These are phyloP conservation scores for Metarhizium humberi DNA, from an alignment of 2,329 filamentous ascomycete species.

Conservation along the genomic window DNA sequence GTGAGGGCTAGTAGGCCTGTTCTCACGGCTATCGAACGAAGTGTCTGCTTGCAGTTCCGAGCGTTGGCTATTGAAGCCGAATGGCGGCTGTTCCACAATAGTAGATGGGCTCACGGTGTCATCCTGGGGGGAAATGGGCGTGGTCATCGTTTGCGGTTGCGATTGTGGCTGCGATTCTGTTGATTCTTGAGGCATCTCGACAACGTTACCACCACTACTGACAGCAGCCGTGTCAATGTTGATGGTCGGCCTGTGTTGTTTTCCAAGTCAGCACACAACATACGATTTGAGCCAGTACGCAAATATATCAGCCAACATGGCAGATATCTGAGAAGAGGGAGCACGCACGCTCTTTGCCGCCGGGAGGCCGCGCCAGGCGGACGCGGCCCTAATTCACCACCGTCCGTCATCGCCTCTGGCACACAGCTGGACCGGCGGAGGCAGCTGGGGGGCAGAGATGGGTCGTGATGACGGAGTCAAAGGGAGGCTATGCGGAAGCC, in stretches of 20 bases:
- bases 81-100: constrained; percentile 20
- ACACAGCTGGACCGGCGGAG: constrained; percentile 11
- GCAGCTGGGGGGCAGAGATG: constrained; percentile 3
- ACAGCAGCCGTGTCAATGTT: constrained; percentile 43
- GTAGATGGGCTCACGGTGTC: constrained; percentile 31
- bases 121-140: constrained; percentile 28
- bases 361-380: constrained; percentile 11
- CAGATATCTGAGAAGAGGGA: background rate
- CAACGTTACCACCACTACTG: constrained; percentile 16
- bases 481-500: constrained; percentile 6
- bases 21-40: constrained; percentile 58
- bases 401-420: constrained; percentile 13
- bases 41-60: constrained; percentile 42
- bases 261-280: background rate
- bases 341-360: constrained; percentile 30
- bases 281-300: background rate
- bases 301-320: background rate
- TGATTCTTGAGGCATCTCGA: constrained; percentile 19
- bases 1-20: constrained; percentile 61
- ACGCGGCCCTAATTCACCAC: constrained; percentile 11
- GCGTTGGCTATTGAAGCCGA: constrained; percentile 15
- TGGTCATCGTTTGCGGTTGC: constrained; percentile 4
- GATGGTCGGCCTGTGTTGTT: constrained; percentile 36
- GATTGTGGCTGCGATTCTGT: background rate
- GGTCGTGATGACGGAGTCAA: background rate